phyloP scores from a whole-genome alignment of 2,329 filamentous ascomycete genomes.

The Aspergillus hortae region DNA sequence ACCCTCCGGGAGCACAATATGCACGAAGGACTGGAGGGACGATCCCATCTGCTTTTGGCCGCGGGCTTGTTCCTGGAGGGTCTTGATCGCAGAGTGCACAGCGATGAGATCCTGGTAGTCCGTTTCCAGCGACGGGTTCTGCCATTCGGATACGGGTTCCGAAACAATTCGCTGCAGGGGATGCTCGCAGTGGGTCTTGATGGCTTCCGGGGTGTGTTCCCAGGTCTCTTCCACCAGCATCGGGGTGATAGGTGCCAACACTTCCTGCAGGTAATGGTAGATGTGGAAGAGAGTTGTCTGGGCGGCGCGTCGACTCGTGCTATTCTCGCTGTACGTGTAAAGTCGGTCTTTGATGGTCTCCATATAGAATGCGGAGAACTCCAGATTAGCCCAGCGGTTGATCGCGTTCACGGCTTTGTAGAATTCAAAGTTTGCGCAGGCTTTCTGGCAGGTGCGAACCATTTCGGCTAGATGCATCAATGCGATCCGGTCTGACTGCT shows the following conservation, averaged over 20 bases:
- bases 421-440: constrained; percentile 74
- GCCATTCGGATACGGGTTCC: constrained; percentile 31
- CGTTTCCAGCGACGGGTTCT: constrained; percentile 47
- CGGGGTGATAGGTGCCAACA: constrained; percentile 78
- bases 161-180: constrained; percentile 41
- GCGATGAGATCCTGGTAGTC: constrained; percentile 42
- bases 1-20: constrained; percentile 26
- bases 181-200: constrained; percentile 51
- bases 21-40: constrained; percentile 72
- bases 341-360: constrained; percentile 88
- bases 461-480: constrained; percentile 68
- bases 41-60: constrained; percentile 70
- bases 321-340: constrained; percentile 73
- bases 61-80: constrained; percentile 69
- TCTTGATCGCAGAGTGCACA: constrained; percentile 67
- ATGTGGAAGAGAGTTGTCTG: constrained; percentile 60
- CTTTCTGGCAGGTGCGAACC: constrained; percentile 60
- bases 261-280: constrained; percentile 68
- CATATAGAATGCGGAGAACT: constrained; percentile 90
- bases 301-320: constrained; percentile 55
- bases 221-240: constrained; percentile 84
- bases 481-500: constrained; percentile 69
- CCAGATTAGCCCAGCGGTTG: constrained; percentile 75
- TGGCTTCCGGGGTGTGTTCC: constrained; percentile 67
- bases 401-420: constrained; percentile 70